Evolutionary conservation across 176 grass and related monocot species (phyloP), one percentile per base, ranked within the genome.

Genomic region (Themeda triandra): DNA sequence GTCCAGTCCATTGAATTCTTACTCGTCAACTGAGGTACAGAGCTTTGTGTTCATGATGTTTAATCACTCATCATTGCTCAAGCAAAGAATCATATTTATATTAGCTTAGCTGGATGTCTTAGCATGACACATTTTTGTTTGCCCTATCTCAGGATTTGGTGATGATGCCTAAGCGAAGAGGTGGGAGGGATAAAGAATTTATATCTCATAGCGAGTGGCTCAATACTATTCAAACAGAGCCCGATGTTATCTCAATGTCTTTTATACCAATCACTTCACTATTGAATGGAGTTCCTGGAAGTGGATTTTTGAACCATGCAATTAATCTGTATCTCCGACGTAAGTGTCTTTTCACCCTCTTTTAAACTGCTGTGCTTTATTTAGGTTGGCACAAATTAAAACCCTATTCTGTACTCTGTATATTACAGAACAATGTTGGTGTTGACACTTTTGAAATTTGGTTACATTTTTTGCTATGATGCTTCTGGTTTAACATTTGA

Each of bases 251-350:
- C 42, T 95, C 89, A 49, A 95, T 98, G 96, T 93, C 96, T 58
- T 98, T 98, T 88, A 80, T 98, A 76, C 96, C 96, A 67, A 98
- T 98, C 82, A 95, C 96, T 80, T 98, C 96, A 83, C 83, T 98
- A 32, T 89, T 98, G 89, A 94, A 92, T 87, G 96, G 93, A 84
- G 91, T 98, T 79, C 96, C 93, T 87, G 96, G 96, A 63, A 94
- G 93, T 85, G 96, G 96, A 59, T 98, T 98, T 89, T 82, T 98
- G 84, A 98, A 75, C 84, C 96, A 98, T 80, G 96, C 96, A 63
- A 94, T 98, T 83, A 98, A 98, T 92, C 79, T 95, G 18, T 98
- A 98, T 69, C 87, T 98, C 67, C 89, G 96, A 27, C 90, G 96
- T 98, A 92, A 93, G 88, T 86, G 62, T 48, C 69, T 62, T 62